Evolutionary conservation across 768 basidiomycete genomes (phyloP).

Genomic region (Phylloporus sp.): DNA sequence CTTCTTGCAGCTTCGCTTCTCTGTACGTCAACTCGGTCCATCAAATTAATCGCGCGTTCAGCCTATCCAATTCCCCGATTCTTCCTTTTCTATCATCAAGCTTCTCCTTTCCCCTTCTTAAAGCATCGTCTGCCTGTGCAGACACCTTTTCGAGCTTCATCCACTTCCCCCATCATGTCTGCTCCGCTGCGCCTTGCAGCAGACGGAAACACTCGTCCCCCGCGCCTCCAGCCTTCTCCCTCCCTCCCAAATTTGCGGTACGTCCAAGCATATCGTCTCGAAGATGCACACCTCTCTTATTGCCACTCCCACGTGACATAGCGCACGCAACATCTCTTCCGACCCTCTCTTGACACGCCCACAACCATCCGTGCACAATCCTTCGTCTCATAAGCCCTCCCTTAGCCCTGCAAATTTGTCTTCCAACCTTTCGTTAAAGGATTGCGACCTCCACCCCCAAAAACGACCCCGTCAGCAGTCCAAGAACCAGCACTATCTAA

Average conservation of each 20-base stretch:
- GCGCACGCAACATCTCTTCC: slow-evolving; percentile 22
- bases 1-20: slow-evolving; percentile 25
- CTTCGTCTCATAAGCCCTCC: slow-evolving; percentile 18
- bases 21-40: slow-evolving; percentile 32
- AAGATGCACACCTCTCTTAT: slow-evolving; percentile 1
- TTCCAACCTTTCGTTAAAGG: slow-evolving; percentile 11
- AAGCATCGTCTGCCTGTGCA: slow-evolving; percentile 24
- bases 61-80: slow-evolving; percentile 27
- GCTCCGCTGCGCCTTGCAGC: slow-evolving; percentile 20
- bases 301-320: slow-evolving; percentile 18
- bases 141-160: slow-evolving; percentile 30
- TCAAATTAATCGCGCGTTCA: slow-evolving; percentile 32
- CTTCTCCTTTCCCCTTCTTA: slow-evolving; percentile 33
- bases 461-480: slow-evolving; percentile 21
- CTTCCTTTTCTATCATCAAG: slow-evolving; percentile 31
- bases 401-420: slow-evolving; percentile 9
- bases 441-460: slow-evolving; percentile 13
- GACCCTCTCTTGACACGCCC: slow-evolving; percentile 29
- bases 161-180: slow-evolving; percentile 26
- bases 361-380: slow-evolving; percentile 18
- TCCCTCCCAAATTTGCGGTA: slow-evolving; percentile 70
- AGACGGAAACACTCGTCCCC: slow-evolving; percentile 32
- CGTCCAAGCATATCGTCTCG: slow-evolving; percentile 9
- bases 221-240: slow-evolving; percentile 57
- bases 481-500: slow-evolving; percentile 41